These are phyloP conservation scores for Colletotrichum scovillei DNA, from an alignment of 2,329 filamentous ascomycete genomes.

Conservation along the genomic window DNA sequence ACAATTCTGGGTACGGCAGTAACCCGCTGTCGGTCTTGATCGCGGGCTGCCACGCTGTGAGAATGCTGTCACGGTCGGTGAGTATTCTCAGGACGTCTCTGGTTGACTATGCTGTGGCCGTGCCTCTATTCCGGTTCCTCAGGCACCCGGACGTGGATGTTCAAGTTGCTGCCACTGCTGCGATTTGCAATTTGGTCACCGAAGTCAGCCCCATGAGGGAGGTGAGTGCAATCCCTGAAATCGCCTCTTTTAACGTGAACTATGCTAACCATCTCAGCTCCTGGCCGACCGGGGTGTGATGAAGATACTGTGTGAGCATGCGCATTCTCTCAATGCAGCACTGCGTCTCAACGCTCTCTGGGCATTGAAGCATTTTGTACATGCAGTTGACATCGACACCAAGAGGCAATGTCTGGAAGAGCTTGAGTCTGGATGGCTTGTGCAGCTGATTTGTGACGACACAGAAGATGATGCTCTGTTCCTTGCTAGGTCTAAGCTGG, in stretches of 20 bases:
- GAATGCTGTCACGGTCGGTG: slow-evolving; percentile 86
- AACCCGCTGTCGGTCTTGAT: slow-evolving; percentile 85
- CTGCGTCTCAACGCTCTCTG: slow-evolving; percentile 89
- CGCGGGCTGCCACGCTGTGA: slow-evolving; percentile 84
- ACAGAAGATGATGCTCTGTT: slow-evolving; percentile 64
- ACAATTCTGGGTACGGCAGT: slow-evolving; percentile 67
- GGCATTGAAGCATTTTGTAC: slow-evolving; percentile 91
- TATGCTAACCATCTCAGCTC: slow-evolving; percentile 58
- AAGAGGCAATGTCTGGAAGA: slow-evolving; percentile 84
- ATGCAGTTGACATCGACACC: slow-evolving; percentile 75
- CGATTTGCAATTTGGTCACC: slow-evolving; percentile 85
- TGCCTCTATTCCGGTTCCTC: slow-evolving; percentile 81
- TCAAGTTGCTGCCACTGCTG: slow-evolving; percentile 85
- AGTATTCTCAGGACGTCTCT: slow-evolving; percentile 86
- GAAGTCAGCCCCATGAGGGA: slow-evolving; percentile 93
- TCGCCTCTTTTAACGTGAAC: neutral
- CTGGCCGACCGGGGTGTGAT: slow-evolving; percentile 81
- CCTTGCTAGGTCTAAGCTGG: slow-evolving; percentile 48
- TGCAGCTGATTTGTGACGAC: slow-evolving; percentile 78
- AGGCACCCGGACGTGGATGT: slow-evolving; percentile 81
- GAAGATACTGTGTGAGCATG: slow-evolving; percentile 83
- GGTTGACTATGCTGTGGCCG: slow-evolving; percentile 85
- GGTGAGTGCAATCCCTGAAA: slow-evolving; percentile 61
- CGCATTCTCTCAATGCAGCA: slow-evolving; percentile 82
- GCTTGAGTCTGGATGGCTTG: slow-evolving; percentile 82